A percentile compares a stretch with the other conserved stretches of the same genome.
Evolutionary conservation across 129 eudicot species (phyloP).

Genomic region (Scalesia atractyloides): DNA sequence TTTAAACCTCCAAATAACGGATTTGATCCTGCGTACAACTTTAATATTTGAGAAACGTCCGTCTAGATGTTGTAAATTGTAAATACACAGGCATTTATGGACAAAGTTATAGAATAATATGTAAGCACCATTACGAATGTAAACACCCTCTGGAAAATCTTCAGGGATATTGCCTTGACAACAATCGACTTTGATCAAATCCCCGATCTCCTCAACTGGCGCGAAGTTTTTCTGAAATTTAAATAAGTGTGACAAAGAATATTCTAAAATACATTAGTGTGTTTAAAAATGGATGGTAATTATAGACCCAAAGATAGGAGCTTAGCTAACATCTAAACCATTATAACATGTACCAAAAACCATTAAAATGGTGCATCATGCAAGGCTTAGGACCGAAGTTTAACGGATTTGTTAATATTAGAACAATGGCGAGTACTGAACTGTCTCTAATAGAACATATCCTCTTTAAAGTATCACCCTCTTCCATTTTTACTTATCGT

Average conservation of each 20-base stretch:
- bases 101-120: not conserved
- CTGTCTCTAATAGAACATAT: no score
- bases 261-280: no score
- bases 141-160: slow-evolving; percentile 54
- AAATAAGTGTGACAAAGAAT: not conserved
- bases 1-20: slow-evolving; percentile 39
- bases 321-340: no score
- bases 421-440: no score
- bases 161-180: slow-evolving; percentile 36
- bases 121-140: slow-evolving; percentile 59
- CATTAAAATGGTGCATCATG: no score
- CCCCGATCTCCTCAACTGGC: slow-evolving; percentile 45
- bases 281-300: no score
- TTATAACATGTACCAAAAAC: no score
- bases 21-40: slow-evolving; percentile 29
- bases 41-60: not conserved
- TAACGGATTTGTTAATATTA: no score
- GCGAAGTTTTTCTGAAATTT: slow-evolving; percentile 48
- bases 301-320: no score
- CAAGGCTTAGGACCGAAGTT: no score
- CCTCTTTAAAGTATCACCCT: no score
- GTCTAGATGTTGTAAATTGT: not conserved
- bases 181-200: slow-evolving; percentile 25
- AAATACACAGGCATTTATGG: not conserved
- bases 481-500: no score